Base-by-base conservation (phyloP, 768 basidiomycete species). In the Tulasnella sp. region DNA sequence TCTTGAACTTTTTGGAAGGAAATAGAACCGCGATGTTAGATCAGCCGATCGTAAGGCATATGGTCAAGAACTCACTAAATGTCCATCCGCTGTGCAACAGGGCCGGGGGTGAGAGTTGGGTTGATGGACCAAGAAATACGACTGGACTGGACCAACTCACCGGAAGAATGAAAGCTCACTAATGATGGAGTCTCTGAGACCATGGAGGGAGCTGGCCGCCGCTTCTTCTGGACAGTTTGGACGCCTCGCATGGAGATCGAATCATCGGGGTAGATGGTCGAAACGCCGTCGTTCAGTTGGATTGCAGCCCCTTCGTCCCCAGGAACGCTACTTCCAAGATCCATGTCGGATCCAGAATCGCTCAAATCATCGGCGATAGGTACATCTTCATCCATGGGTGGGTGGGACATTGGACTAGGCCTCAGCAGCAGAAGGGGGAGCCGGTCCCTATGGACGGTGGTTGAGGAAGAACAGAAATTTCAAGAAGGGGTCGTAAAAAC, bases 181-280 rank as follows among this genome's bases (percentile, higher is more conserved):
- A 79, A n/a, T 7, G 62, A 71, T 34, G 44, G 76, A 5, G 62
- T 12, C 14, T 71, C 78, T 16, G 78, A 79, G 27, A 31, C 39
- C 34, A 34, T 71, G 36, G 40, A 77, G 21, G 39, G 52, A 9
- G 36, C 36, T 10, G 19, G 24, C 21, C 38, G 76, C 48, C 46
- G 52, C n/a, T 42, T 34, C 21, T 75, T 27, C 58, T 27, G 46
- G 18, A 24, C 10, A 48, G 19, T 8, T 10, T 46, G 12, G 68
- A 27, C 19, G n/a, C 21, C 40, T 14, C 78, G 36, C 52, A 38
- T 31, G 40, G 78, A 79, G 21, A 79, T 73, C 27, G 78, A 79
- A 38, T 79, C 78, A 39, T 79, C 18, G n/a, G 78, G 78, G 56
- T 36, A 79, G 36, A 79, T 38, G 8, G 56, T 62, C 1, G 39